A percentile compares a stretch with the other conserved stretches of the same genome.
Evolutionary conservation across 257 asterid genomes (phyloP).

Genomic region (Forsythia viridissima): DNA sequence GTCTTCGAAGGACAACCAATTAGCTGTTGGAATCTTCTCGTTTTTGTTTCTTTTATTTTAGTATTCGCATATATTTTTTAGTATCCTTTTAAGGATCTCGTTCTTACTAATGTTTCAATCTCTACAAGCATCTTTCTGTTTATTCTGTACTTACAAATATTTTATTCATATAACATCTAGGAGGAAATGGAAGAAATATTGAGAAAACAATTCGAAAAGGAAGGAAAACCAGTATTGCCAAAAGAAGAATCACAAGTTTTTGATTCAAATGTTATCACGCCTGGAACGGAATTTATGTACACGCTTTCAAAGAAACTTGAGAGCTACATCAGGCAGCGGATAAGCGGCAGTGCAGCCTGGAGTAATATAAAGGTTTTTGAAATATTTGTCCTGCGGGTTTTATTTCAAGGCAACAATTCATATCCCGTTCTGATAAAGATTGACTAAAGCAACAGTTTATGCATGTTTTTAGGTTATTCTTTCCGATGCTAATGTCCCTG

Average conservation of each 20-base stretch:
- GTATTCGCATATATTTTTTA: not conserved
- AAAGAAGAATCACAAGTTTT: conserved; percentile 45
- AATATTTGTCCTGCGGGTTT: too few relatives aligned
- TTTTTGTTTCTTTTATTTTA: not conserved
- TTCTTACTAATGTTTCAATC: not conserved
- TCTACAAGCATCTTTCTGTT: not conserved
- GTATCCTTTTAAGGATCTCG: too few relatives aligned
- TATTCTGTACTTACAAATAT: not conserved
- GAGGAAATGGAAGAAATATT: conserved; percentile 43
- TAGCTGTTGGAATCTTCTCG: conserved; percentile 29
- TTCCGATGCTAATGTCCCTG: conserved; percentile 70
- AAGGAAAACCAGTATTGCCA: conserved; percentile 48
- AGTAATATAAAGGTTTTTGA: conserved; percentile 45
- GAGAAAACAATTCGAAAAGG: conserved; percentile 38
- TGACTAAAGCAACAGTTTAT: not conserved
- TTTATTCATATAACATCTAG: conserved; percentile 21
- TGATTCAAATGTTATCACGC: conserved; percentile 64
- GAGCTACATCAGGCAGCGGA: conserved; percentile 32
- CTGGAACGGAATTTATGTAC: conserved; percentile 65
- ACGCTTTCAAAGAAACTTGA: conserved; percentile 38
- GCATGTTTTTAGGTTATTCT: conserved; percentile 51
- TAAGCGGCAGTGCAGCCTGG: conserved; percentile 50
- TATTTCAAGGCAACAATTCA: not conserved
- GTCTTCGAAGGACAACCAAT: conserved; percentile 41
- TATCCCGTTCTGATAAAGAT: not conserved